These are phyloP conservation scores for Trichoderma sp. DNA, from an alignment of 2,329 filamentous ascomycete species.

Conservation along the genomic window DNA sequence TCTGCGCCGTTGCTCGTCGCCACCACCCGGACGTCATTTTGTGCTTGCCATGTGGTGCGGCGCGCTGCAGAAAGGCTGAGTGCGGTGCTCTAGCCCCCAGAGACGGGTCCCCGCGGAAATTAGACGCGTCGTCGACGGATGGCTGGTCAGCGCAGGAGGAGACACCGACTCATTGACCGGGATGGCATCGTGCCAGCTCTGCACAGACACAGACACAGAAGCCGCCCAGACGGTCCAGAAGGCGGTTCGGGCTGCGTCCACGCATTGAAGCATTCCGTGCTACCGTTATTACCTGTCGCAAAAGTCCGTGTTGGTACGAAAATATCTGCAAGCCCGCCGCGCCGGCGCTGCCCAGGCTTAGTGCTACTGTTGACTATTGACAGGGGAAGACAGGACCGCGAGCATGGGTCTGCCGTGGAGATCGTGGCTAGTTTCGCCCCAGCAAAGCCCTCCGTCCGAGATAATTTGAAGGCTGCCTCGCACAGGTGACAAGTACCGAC, in stretches of 20 bases:
- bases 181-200: conserved; percentile 7
- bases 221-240: neutral
- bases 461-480: conserved; percentile 8
- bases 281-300: neutral
- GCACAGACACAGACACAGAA: neutral
- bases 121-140: conserved; percentile 3
- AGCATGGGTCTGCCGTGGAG: conserved; percentile 25
- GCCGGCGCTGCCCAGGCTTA: conserved; percentile 5
- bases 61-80: conserved; percentile 22
- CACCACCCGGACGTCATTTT: conserved; percentile 6
- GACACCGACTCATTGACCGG: conserved; percentile 12
- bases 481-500: conserved; percentile 10
- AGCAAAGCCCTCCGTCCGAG: conserved; percentile 19
- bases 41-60: conserved; percentile 20
- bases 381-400: conserved; percentile 15
- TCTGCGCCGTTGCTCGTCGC: conserved; percentile 4
- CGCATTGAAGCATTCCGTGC: conserved; percentile 1
- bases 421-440: conserved; percentile 24
- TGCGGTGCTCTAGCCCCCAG: conserved; percentile 15
- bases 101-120: conserved; percentile 22
- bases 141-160: conserved; percentile 1
- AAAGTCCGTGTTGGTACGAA: neutral
- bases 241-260: neutral
- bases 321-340: conserved; percentile 17
- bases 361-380: conserved; percentile 6